These are phyloP conservation scores for Penicillium thymicola DNA, from an alignment of 2,329 filamentous ascomycete genomes.

Conservation along the genomic window DNA sequence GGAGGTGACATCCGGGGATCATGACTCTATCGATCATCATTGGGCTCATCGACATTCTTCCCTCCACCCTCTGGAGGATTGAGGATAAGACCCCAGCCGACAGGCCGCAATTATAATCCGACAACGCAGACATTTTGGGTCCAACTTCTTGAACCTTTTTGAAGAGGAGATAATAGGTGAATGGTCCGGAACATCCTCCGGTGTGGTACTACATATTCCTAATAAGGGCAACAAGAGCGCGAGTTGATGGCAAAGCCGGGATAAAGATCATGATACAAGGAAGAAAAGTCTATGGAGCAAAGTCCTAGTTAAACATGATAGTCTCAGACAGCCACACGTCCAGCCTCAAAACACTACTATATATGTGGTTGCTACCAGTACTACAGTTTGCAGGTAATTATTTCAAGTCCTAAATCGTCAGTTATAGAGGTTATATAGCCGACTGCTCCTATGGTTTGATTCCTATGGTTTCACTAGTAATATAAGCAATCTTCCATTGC, in stretches of 20 bases:
- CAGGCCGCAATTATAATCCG: slow-evolving; percentile 19
- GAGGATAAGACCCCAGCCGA: neutral
- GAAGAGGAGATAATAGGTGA: neutral
- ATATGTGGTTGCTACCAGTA: too few species aligned
- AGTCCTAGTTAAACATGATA: neutral
- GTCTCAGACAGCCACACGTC: neutral
- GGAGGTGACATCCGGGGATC: slow-evolving; percentile 26
- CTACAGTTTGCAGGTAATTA: too few species aligned
- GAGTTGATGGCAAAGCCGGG: neutral
- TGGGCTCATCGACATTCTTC: neutral
- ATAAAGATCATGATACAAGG: neutral
- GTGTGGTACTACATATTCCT: neutral
- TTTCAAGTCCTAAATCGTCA: too few species aligned
- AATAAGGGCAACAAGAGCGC: neutral
- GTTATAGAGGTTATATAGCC: too few species aligned
- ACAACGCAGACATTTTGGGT: neutral
- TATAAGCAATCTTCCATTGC: too few species aligned
- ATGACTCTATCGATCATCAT: slow-evolving; percentile 20
- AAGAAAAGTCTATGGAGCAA: neutral
- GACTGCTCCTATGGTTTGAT: too few species aligned
- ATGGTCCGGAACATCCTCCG: slow-evolving; percentile 1
- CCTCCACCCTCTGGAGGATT: slow-evolving; percentile 9
- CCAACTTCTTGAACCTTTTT: neutral
- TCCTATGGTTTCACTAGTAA: too few species aligned
- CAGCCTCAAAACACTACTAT: neutral